Conservation (phyloP, 2,329 filamentous ascomycete species). For the Xylariaceae sp. region DNA sequence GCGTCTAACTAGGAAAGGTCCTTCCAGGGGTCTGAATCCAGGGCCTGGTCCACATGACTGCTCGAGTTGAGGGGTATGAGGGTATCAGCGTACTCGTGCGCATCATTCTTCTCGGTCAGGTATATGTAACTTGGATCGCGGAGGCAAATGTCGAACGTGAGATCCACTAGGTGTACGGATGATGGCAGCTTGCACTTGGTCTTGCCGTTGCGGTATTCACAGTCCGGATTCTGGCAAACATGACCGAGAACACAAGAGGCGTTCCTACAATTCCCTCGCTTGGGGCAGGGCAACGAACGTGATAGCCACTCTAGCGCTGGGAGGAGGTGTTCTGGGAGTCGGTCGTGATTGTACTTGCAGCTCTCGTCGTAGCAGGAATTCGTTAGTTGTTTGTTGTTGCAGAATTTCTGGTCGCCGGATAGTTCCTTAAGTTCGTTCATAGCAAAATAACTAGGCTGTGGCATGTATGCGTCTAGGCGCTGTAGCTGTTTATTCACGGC, state of each 20-base stretch:
- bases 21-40: too few species aligned
- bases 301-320: constrained; percentile 38
- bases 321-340: constrained; percentile 36
- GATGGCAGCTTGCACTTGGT: constrained; percentile 38
- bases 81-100: too few species aligned
- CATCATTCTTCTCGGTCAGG: too few species aligned
- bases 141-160: too few species aligned
- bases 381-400: constrained; percentile 40
- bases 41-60: too few species aligned
- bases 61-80: too few species aligned
- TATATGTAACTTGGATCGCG: too few species aligned
- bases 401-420: constrained; percentile 34
- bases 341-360: constrained; percentile 42
- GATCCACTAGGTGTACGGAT: constrained; percentile 32
- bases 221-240: constrained; percentile 43
- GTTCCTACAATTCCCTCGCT: constrained; percentile 38
- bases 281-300: constrained; percentile 40
- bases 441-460: constrained; percentile 25
- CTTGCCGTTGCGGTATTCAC: constrained; percentile 43
- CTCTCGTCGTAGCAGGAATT: constrained; percentile 33
- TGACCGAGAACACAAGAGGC: constrained; percentile 40
- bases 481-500: constrained; percentile 38
- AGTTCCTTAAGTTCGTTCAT: constrained; percentile 34
- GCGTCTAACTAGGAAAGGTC: too few species aligned
- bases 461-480: constrained; percentile 42